phyloP scores from a whole-genome alignment of 768 basidiomycete genomes.

The Tulasnella calospora region DNA sequence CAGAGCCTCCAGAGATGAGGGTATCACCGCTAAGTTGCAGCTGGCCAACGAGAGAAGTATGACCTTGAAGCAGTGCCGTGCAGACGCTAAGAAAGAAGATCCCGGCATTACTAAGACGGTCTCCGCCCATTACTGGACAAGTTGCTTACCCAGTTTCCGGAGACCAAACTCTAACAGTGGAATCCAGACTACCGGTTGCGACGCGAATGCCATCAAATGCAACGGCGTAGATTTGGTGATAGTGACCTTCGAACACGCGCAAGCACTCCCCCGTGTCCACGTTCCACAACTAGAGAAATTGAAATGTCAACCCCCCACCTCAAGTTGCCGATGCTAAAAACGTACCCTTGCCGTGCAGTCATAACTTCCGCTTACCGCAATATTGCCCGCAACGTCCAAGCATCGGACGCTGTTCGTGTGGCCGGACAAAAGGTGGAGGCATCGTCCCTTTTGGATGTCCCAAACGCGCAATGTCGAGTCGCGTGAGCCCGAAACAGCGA shows the following conservation, averaged over 20 bases:
- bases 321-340: background rate
- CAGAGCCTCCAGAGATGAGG: constrained; percentile 80
- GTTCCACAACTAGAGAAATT: constrained; percentile 68
- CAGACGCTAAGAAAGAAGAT: constrained; percentile 52
- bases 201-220: constrained; percentile 81
- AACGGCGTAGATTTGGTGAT: constrained; percentile 84
- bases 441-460: constrained; percentile 79
- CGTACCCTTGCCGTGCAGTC: constrained; percentile 78
- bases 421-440: constrained; percentile 62
- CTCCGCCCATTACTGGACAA: background rate
- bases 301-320: background rate
- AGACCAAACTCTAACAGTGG: constrained; percentile 90
- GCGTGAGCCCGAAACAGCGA: constrained; percentile 86
- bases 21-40: constrained; percentile 67
- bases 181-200: constrained; percentile 86
- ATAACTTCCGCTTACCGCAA: constrained; percentile 88
- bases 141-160: constrained; percentile 69
- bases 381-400: constrained; percentile 78
- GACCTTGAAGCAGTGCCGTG: constrained; percentile 79
- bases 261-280: constrained; percentile 84
- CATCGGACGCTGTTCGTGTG: constrained; percentile 81
- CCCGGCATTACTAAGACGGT: background rate
- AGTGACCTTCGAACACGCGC: constrained; percentile 75
- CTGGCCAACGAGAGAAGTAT: constrained; percentile 89
- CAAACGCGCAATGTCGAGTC: constrained; percentile 85